Conservation (phyloP, 805 yeast species). For the Candida hungchunana region DNA sequence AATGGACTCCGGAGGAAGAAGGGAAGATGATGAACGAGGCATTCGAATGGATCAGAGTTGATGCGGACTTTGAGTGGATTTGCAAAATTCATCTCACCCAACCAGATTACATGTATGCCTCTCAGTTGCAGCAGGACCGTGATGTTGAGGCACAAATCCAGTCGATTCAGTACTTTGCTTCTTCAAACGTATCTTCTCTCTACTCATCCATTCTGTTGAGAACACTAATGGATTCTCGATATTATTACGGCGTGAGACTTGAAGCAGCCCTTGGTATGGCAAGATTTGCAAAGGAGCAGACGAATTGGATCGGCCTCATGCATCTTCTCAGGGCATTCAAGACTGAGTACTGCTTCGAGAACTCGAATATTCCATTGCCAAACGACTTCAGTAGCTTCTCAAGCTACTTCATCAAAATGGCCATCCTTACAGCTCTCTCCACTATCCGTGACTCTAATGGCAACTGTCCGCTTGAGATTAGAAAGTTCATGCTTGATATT, state of each 20-base stretch:
- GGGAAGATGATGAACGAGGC: conserved; percentile 74
- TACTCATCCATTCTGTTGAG: conserved; percentile 76
- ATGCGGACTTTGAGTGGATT: conserved; percentile 97
- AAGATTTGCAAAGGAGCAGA: conserved; percentile 53
- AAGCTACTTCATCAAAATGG: conserved; percentile 62
- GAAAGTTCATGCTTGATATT: conserved; percentile 61
- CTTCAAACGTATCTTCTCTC: conserved; percentile 50
- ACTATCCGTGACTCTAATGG: conserved; percentile 59
- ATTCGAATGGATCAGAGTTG: conserved; percentile 97
- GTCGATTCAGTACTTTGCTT: conserved; percentile 70
- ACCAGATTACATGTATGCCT: conserved; percentile 92
- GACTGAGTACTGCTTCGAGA: conserved; percentile 66
- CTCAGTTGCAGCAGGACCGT: conserved; percentile 90
- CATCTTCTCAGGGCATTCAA: conserved; percentile 71
- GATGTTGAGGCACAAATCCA: conserved; percentile 95
- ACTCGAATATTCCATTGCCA: conserved; percentile 63
- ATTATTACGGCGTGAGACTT: conserved; percentile 82
- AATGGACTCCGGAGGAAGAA: conserved; percentile 66
- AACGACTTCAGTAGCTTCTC: conserved; percentile 77
- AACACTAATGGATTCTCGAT: conserved; percentile 78
- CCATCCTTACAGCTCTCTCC: conserved; percentile 61
- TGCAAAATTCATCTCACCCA: conserved; percentile 76
- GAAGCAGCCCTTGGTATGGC: conserved; percentile 85
- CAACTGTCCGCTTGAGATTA: conserved; percentile 54
- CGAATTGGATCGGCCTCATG: conserved; percentile 65